Percentiles rank a stretch among this genome's conserved stretches.
Evolutionary conservation across 163 green algal genomes (phyloP).

Genomic region (Dunaliella salina): DNA sequence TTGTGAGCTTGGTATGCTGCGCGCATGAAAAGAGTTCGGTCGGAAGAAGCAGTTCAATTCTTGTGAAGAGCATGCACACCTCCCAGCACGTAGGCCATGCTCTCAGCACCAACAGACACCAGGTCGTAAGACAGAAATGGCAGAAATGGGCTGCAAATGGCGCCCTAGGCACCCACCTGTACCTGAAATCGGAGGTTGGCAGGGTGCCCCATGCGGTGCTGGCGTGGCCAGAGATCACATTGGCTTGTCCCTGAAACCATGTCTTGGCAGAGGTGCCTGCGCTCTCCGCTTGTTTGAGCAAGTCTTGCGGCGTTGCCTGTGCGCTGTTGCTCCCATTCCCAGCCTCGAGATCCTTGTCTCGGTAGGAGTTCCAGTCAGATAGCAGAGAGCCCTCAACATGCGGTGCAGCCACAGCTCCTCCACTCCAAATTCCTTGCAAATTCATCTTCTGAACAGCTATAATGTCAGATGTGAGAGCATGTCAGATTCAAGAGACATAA

Average conservation of each 20-base stretch:
- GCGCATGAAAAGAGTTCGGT: neutral
- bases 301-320: neutral
- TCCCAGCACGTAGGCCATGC: neutral
- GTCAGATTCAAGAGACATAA: no score
- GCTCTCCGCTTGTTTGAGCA: neutral
- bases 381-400: neutral
- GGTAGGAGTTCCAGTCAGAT: constrained; percentile 9
- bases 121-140: neutral
- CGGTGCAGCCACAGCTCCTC: neutral
- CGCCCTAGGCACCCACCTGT: neutral
- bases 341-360: neutral
- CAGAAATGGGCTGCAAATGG: neutral
- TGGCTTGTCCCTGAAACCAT: neutral
- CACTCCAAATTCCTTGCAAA: neutral
- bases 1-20: constrained; percentile 44
- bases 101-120: neutral
- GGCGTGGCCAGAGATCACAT: neutral
- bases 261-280: neutral
- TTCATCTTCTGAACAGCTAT: neutral
- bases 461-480: no score
- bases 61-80: neutral
- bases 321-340: neutral
- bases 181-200: constrained; percentile 5
- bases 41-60: neutral
- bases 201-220: neutral